Conservation (phyloP, 2,329 filamentous ascomycete species). For the Fusarium tanahbumbuense region DNA sequence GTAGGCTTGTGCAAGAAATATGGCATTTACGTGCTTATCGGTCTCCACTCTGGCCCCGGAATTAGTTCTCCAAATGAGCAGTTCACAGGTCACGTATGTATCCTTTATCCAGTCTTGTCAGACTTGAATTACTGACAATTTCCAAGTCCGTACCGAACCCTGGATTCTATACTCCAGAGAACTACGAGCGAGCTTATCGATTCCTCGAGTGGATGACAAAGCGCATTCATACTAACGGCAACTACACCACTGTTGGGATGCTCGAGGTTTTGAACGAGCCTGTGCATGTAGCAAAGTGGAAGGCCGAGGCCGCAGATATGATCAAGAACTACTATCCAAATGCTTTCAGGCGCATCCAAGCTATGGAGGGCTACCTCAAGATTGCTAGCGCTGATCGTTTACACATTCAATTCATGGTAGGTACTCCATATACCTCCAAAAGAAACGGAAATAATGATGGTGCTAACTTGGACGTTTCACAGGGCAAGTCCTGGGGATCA, state of each 20-base stretch:
- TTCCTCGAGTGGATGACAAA: conserved; percentile 68
- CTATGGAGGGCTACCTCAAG: conserved; percentile 58
- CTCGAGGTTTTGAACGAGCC: conserved; percentile 71
- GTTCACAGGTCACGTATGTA: conserved; percentile 45
- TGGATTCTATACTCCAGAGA: conserved; percentile 66
- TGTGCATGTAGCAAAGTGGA: conserved; percentile 42
- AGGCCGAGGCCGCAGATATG: conserved; percentile 38
- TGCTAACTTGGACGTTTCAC: background rate
- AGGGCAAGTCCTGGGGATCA: conserved; percentile 60
- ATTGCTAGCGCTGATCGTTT: conserved; percentile 57
- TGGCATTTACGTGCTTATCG: conserved; percentile 43
- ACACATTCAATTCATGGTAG: conserved; percentile 63
- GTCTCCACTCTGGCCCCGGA: conserved; percentile 43
- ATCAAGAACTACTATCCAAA: conserved; percentile 43
- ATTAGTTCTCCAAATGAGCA: conserved; percentile 40
- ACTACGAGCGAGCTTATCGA: conserved; percentile 65
- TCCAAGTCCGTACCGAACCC: conserved; percentile 39
- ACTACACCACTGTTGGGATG: conserved; percentile 68
- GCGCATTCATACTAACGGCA: conserved; percentile 60
- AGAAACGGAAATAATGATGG: fast-evolving
- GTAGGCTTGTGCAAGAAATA: conserved; percentile 44
- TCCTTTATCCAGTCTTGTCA: fast-evolving
- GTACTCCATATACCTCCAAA: fast-evolving
- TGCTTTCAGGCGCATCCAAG: conserved; percentile 56
- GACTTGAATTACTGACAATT: fast-evolving